phyloP scores from a whole-genome alignment of 495 filamentous ascomycete species.

The Lasiosphaeriaceae sp. region DNA sequence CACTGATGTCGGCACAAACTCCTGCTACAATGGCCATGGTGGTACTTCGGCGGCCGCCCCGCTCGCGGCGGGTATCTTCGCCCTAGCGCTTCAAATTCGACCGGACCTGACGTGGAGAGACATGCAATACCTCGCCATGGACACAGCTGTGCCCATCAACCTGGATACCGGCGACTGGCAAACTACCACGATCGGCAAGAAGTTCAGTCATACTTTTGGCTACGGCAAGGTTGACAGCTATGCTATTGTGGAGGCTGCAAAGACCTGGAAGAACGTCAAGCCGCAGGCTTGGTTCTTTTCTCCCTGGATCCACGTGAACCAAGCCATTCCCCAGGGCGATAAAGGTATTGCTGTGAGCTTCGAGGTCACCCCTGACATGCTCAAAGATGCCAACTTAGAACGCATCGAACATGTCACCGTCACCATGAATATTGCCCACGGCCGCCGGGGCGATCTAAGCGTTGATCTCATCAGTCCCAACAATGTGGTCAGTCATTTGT shows the following conservation, averaged over 20 bases:
- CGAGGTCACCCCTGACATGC: constrained; percentile 69
- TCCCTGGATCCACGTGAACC: constrained; percentile 85
- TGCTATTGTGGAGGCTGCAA: constrained; percentile 79
- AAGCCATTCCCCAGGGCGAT: constrained; percentile 81
- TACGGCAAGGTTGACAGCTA: constrained; percentile 93
- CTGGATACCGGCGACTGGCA: constrained; percentile 74
- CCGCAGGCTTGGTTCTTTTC: constrained; percentile 96
- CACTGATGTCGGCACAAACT: constrained; percentile 83
- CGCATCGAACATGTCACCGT: constrained; percentile 91
- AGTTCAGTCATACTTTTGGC: constrained; percentile 90
- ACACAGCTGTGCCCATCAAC: constrained; percentile 79
- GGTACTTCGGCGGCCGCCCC: constrained; percentile 97
- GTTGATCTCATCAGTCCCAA: constrained; percentile 86
- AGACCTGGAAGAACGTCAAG: constrained; percentile 82
- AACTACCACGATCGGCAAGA: constrained; percentile 69
- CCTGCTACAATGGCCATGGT: constrained; percentile 75
- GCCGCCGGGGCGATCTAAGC: constrained; percentile 81
- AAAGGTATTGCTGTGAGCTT: constrained; percentile 74
- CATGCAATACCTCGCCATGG: constrained; percentile 83
- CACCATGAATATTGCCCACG: constrained; percentile 92
- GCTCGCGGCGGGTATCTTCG: constrained; percentile 84
- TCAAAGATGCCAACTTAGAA: constrained; percentile 77
- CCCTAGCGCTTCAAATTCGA: constrained; percentile 81
- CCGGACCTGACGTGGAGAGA: constrained; percentile 93
- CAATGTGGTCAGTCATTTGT: constrained; percentile 78